These are phyloP conservation scores for Geum urbanum DNA, from an alignment of 306 rosid genomes.

Conservation along the genomic window DNA sequence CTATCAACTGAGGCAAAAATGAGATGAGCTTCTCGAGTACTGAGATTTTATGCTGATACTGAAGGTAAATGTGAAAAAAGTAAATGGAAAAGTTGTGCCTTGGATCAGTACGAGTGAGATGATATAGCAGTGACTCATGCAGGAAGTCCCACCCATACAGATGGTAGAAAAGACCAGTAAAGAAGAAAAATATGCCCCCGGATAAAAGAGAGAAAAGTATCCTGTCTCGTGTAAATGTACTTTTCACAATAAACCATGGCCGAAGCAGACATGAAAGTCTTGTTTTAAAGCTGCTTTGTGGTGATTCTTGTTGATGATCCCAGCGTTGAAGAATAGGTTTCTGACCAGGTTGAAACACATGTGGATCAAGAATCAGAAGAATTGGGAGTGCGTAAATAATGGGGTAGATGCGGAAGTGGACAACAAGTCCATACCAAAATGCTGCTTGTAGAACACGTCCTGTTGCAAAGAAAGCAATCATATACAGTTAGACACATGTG, in stretches of 20 bases:
- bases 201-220: conserved; percentile 69
- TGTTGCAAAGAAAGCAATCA: conserved; percentile 33
- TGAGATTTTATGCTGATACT: conserved; percentile 48
- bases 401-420: conserved; percentile 91
- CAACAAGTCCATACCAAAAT: conserved; percentile 89
- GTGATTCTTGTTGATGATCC: conserved; percentile 39
- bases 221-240: conserved; percentile 53
- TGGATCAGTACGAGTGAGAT: conserved; percentile 88
- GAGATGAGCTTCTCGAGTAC: conserved; percentile 77
- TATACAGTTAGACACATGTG: conserved; percentile 19
- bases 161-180: conserved; percentile 57
- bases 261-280: conserved; percentile 24
- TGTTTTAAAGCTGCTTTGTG: conserved; percentile 24
- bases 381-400: conserved; percentile 74
- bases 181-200: conserved; percentile 57
- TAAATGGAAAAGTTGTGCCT: conserved; percentile 90
- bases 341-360: conserved; percentile 50
- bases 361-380: conserved; percentile 73
- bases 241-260: conserved; percentile 43
- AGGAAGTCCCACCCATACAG: conserved; percentile 86
- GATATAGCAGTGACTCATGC: conserved; percentile 77
- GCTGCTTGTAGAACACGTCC: conserved; percentile 85
- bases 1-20: conserved; percentile 78
- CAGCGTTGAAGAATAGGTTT: conserved; percentile 64
- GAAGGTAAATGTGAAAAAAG: conserved; percentile 87